phyloP scores from a whole-genome alignment of 2,329 filamentous ascomycete species.

The Aspergillus sp. region DNA sequence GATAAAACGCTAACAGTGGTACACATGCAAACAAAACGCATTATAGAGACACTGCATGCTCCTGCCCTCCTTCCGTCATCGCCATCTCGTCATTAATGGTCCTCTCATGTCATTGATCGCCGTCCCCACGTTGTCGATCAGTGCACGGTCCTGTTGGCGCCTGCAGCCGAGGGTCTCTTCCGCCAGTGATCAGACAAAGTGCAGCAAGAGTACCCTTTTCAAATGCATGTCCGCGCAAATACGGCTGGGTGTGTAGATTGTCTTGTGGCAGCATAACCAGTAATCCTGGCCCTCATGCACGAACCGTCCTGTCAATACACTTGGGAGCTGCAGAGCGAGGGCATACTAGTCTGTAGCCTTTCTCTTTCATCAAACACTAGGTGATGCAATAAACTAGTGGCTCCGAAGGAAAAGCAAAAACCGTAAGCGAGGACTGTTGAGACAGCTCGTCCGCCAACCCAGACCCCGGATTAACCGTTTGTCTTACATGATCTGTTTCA shows the following conservation, averaged over 20 bases:
- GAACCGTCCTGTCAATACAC: not conserved
- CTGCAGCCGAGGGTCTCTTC: not conserved
- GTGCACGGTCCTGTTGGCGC: slow-evolving; percentile 15
- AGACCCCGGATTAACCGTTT: not conserved
- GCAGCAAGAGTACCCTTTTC: not conserved
- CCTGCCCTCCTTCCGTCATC: not conserved
- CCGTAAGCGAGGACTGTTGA: not conserved
- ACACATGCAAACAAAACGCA: not conserved
- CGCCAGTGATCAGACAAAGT: not conserved
- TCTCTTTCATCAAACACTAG: not conserved
- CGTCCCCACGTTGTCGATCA: slow-evolving; percentile 15
- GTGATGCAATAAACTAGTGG: not conserved
- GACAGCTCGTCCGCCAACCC: not conserved
- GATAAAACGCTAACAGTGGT: not conserved
- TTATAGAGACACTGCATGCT: not conserved
- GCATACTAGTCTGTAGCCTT: not conserved
- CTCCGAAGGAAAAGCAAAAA: not conserved
- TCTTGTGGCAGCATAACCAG: not conserved
- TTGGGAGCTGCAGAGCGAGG: not conserved
- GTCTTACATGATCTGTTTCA: slow-evolving; percentile 26
- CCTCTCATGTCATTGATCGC: not conserved
- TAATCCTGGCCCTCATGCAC: not conserved
- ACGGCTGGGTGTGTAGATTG: not conserved
- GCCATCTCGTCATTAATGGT: not conserved
- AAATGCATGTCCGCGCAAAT: not conserved